Evolutionary conservation across 768 basidiomycete species (phyloP), one percentile per base, ranked within the genome.

Genomic region (Boletus vermiculosoides): DNA sequence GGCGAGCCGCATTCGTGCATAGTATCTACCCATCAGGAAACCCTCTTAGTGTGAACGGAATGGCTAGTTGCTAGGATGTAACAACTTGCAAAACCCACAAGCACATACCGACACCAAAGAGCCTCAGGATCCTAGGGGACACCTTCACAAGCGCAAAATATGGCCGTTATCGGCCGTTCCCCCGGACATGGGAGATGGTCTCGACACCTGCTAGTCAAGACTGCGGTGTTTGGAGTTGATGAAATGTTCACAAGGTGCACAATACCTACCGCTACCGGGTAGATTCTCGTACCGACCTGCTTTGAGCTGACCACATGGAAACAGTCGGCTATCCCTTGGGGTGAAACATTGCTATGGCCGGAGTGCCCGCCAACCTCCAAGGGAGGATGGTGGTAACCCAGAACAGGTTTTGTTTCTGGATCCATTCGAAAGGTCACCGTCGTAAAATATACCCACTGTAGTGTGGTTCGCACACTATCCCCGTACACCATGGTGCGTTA

Each of bases 111-210:
- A 65, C 77, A 7, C 84, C 86, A 52, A 80, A 87, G 5, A 87
- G 73, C 37, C 86, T 75, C 28, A 78, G 54, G 54, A 87, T 84
- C 44, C 78, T 77, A 0, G 85, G 28, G 0, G 85, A 79, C n/a
- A 2, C 84, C 85, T n/a, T 84, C 78, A 53, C 87, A 84, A 0
- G 84, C 83, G 59, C 70, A 76, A 70, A 87, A 85, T 70, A 87
- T 68, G 58, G 87, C 68, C 0, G 86, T 87, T 44, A 88, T 79
- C 86, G 73, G 1, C 82, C 79, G 60, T 87, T 87, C 59, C 87
- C 86, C 11, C 79, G 75, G 15, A 87, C 18, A 60, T 87, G 86
- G 1, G 86, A 76, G 51, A 85, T 80, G 0, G 83, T 85, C 66
- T 86, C 84, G n/a, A 78, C 66, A 3, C 84, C 84, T 84, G 16